These are phyloP conservation scores for Aspergillus saccharolyticus DNA, from an alignment of 495 filamentous ascomycete species.

Conservation along the genomic window DNA sequence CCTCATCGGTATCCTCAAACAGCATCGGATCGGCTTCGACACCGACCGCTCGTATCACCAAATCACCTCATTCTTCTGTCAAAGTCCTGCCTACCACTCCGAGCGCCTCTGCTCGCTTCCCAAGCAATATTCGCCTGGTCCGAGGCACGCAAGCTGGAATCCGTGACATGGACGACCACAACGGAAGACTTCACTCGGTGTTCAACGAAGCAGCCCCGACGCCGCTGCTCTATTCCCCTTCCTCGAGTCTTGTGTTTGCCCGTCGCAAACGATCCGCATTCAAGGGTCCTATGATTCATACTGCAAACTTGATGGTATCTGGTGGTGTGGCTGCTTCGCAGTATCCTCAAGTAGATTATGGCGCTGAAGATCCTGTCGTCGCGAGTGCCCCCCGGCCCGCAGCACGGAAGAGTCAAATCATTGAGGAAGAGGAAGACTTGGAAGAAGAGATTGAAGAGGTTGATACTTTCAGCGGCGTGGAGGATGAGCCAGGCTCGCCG, in stretches of 20 bases:
- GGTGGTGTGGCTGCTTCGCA: conserved; percentile 34
- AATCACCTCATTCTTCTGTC: conserved; percentile 81
- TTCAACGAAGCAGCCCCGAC: conserved; percentile 38
- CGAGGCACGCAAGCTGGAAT: conserved; percentile 46
- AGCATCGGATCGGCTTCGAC: conserved; percentile 62
- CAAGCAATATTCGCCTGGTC: conserved; percentile 81
- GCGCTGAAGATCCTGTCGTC: conserved; percentile 48
- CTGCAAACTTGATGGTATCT: conserved; percentile 42
- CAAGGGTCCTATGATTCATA: conserved; percentile 73
- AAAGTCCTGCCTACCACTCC: conserved; percentile 94
- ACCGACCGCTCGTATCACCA: conserved; percentile 59
- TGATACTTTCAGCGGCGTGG: conserved; percentile 58
- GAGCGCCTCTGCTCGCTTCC: conserved; percentile 65
- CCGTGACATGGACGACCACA: conserved; percentile 25
- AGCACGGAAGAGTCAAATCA: conserved; percentile 57
- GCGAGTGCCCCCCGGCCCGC: conserved; percentile 54
- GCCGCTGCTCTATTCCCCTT: conserved; percentile 45
- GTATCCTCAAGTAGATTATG: conserved; percentile 31
- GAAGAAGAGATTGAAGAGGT: conserved; percentile 71
- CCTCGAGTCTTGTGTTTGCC: conserved; percentile 74
- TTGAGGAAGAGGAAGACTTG: conserved; percentile 83
- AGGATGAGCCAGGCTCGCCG: conserved; percentile 35
- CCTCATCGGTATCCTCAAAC: conserved; percentile 86
- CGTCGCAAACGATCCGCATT: conserved; percentile 85
- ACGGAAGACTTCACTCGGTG: conserved; percentile 26